Conservation (phyloP, 192 early-diverging fungal genomes). For the Chytriomyces hyalinus region DNA sequence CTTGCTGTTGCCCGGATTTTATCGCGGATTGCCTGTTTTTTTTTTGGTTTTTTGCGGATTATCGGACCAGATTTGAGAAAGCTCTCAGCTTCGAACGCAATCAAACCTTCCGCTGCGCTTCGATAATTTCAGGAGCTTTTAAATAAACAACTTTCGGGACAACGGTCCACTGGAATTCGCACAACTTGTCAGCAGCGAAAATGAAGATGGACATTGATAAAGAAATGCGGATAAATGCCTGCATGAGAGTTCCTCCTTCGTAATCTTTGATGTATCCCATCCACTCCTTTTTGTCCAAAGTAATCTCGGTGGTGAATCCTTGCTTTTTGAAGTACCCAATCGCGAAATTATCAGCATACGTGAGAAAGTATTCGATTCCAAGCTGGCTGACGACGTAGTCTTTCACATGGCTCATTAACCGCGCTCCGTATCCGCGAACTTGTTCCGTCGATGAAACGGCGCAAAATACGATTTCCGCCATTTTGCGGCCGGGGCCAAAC, state of each 20-base stretch:
- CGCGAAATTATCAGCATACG: constrained; percentile 99
- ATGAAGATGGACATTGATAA: not conserved
- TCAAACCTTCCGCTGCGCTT: constrained; percentile 62
- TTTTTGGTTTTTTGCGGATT: constrained; percentile 7
- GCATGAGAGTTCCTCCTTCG: constrained; percentile 97
- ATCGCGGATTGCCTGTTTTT: constrained; percentile 69
- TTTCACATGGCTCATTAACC: constrained; percentile 94
- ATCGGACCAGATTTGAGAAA: constrained; percentile 29
- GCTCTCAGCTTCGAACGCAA: constrained; percentile 2
- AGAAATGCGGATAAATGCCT: constrained; percentile 47
- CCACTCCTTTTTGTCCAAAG: constrained; percentile 90
- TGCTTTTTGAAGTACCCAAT: constrained; percentile 99
- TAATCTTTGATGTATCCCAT: constrained; percentile 99
- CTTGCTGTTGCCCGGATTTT: constrained; percentile 78
- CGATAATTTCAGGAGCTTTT: constrained; percentile 71
- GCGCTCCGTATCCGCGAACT: constrained; percentile 96
- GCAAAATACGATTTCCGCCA: constrained; percentile 99
- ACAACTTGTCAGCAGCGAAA: not conserved
- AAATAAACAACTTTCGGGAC: constrained; percentile 89
- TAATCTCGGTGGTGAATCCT: constrained; percentile 97
- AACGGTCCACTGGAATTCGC: constrained; percentile 75
- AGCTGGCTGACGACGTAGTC: constrained; percentile 82
- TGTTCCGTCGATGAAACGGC: constrained; percentile 90
- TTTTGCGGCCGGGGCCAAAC: constrained; percentile 77
- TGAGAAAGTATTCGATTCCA: constrained; percentile 85